Base-by-base conservation (phyloP, 441 rosid genomes). In the Pelargonium fulgidum region DNA sequence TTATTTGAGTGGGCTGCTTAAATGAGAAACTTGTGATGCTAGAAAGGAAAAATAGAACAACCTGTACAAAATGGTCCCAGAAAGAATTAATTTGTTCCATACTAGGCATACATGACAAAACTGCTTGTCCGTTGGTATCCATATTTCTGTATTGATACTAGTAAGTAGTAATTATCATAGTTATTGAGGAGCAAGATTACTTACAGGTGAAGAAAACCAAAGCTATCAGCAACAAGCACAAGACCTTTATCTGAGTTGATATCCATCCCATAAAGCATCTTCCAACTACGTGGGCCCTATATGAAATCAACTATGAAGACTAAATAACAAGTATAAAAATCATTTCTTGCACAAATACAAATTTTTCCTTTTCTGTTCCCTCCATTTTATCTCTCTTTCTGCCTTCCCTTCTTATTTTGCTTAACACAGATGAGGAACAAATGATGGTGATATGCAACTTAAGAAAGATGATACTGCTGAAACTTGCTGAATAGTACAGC, bases 261-360 rank as follows among this genome's bases (percentile, higher is more conserved):
- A 81, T 93, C 98, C 98, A 93, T 89, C 62, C 95, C 98, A 56
- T 89, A 91, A 16, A 93, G 83, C 97, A 93, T 93, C 82, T 86
- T 91, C 96, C 96, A 93, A 62, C 24, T 91, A 58, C 62, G 71
- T 33, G 80, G 82, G 3, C 98, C 98, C 98, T 91, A 72, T 63
- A 70, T 17, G 4, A 12, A 0, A 64, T 22, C 68, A 26, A 22
- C 19, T 10, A 14, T 64, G 3, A 48, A 52, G 19, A 59, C 9
- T 17, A 19, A 59, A 17, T 22, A 7, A 20, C 29, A 19, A 59
- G 19, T 59, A 10, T n/a, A 3, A 16, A n/a, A 64, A 19, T 66
- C 61, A 58, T 19, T n/a, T 50, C 58, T 50, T 5, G 19, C 14
- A 50, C 58, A 14, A 50, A 44, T 44, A 44, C 24, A 44, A 44